Evolutionary conservation across 169 alveolate genomes (phyloP).

Genomic region (Plasmodium gallinaceum): DNA sequence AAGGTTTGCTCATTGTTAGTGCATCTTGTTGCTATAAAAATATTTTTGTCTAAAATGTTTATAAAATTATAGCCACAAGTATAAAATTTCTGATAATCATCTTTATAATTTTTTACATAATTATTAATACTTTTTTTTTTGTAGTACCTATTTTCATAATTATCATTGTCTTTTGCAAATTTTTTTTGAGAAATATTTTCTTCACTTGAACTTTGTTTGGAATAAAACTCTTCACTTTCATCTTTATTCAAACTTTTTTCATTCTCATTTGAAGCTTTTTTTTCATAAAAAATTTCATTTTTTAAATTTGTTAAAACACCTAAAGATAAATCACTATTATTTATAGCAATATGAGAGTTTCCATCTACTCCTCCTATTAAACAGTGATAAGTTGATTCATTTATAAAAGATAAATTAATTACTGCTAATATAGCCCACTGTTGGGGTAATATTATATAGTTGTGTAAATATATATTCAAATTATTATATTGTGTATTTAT

Average conservation of each 20-base stretch:
- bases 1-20: slow-evolving; percentile 46
- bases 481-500: slow-evolving; percentile 38
- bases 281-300: slow-evolving; percentile 2
- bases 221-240: neutral
- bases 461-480: slow-evolving; percentile 37
- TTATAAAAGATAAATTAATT: slow-evolving; percentile 28
- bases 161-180: neutral
- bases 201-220: neutral
- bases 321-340: slow-evolving; percentile 29
- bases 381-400: slow-evolving; percentile 40
- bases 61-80: slow-evolving; percentile 38
- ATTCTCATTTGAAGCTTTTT: neutral
- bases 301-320: slow-evolving; percentile 41
- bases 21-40: slow-evolving; percentile 60
- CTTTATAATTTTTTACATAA: neutral
- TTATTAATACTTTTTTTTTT: neutral
- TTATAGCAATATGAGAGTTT: slow-evolving; percentile 33
- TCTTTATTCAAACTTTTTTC: neutral
- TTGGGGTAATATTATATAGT: slow-evolving; percentile 27
- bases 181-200: neutral
- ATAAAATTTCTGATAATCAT: slow-evolving; percentile 17
- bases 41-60: slow-evolving; percentile 14
- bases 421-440: slow-evolving; percentile 56
- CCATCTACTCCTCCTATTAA: slow-evolving; percentile 71
- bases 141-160: neutral